These are phyloP conservation scores for Arthroderma sp. DNA, from an alignment of 2,329 filamentous ascomycete species.

Conservation along the genomic window DNA sequence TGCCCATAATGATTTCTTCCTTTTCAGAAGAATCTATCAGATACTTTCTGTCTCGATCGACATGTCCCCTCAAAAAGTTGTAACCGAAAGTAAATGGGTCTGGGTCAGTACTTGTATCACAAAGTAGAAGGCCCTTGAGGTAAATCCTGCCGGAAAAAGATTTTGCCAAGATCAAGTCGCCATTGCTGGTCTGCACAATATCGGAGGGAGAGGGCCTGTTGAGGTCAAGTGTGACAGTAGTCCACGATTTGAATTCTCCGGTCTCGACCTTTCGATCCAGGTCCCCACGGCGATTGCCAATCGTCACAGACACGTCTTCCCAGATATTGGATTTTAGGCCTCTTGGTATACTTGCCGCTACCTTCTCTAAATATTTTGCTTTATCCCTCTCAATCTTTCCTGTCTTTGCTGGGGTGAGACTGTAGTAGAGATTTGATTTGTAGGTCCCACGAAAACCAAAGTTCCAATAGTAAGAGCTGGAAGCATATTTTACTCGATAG, in stretches of 20 bases:
- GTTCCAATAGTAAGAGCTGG: conserved; percentile 13
- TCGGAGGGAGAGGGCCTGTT: conserved; percentile 1
- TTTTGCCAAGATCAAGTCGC: conserved; percentile 8
- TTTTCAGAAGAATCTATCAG: conserved; percentile 6
- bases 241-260: conserved; percentile 8
- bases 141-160: conserved; percentile 7
- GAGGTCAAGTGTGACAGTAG: conserved; percentile 9
- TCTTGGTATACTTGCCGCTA: neutral
- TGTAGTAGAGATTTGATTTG: neutral
- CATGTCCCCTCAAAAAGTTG: conserved; percentile 1
- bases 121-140: conserved; percentile 9
- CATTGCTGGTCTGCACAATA: conserved; percentile 3
- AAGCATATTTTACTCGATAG: conserved; percentile 11
- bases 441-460: conserved; percentile 8
- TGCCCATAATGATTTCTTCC: conserved; percentile 4
- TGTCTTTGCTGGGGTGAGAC: conserved; percentile 1
- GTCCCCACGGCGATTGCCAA: conserved; percentile 3
- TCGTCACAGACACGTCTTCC: conserved; percentile 10
- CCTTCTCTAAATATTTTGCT: conserved; percentile 1
- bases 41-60: conserved; percentile 8
- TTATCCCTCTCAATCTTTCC: neutral
- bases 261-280: neutral
- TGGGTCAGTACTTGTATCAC: conserved; percentile 3
- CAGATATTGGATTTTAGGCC: conserved; percentile 6
- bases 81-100: conserved; percentile 7